Base-by-base conservation (phyloP, 2,329 filamentous ascomycete genomes). In the Rhynchosporium agropyri region DNA sequence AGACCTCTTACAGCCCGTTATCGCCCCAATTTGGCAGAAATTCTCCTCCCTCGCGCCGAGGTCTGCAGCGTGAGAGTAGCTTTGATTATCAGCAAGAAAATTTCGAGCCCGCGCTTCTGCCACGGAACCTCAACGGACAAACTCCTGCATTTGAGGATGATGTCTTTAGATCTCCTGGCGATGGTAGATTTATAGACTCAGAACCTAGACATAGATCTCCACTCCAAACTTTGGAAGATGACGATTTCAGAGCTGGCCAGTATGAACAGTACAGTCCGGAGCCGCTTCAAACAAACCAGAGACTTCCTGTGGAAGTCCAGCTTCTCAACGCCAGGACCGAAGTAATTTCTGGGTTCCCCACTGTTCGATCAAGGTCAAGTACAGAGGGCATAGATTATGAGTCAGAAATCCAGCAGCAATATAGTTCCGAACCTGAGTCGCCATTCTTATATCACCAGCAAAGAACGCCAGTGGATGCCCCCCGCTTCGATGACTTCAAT, bases 61-160 rank as follows among this genome's bases (percentile, higher is more conserved):
- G n/a, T 15, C 20, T 54, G 20, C 50, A 54, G n/a, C 50, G 33
- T 7, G 50, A 54, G 33, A 42, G 50, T 54, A 54, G 50, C 28
- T 54, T 54, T 26, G 50, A 54, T n/a, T 54, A 54, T n/a, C 50
- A 15, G n/a, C 50, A 54, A 42, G 50, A 54, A 12, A 54, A 54
- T 12, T 54, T 40, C 12, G 50, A 54, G 50, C 50, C 50, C 10
- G 50, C 50, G 40, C 36, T 54, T 20, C n/a, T 54, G 3, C 50
- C 50, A 28, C 36, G n/a, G 20, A 13, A 42, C 20, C 6, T 54
- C 9, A 10, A 20, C 36, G 50, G 28, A 2, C 50, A 42, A 12
- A 10, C n/a, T 6, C 7, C 6, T 42, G n/a, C n/a, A 12, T 40
- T 28, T 13, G 50, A 40, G 15, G 49, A 38, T 5, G 36, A 54